Percentiles rank a stretch among this genome's conserved stretches.
Conservation (phyloP, 2,329 filamentous ascomycete genomes). For the Cylindrodendrum hubeiense region DNA sequence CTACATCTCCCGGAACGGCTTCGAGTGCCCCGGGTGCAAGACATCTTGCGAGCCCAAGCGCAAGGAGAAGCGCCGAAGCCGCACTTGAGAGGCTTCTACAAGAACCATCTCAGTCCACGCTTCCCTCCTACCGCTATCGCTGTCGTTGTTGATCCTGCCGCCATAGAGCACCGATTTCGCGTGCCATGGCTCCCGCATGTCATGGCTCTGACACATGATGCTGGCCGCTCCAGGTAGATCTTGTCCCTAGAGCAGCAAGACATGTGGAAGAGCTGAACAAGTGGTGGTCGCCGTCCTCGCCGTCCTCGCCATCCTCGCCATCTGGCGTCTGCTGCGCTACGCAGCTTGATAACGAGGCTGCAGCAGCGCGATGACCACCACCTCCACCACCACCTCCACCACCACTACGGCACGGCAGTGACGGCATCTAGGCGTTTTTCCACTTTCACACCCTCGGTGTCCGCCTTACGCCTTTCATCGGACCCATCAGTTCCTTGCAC, state of each 20-base stretch:
- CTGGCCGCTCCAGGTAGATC: background rate
- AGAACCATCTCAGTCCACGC: background rate
- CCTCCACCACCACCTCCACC: slow-evolving; percentile 11
- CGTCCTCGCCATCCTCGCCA: too few relatives aligned
- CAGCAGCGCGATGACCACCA: slow-evolving; percentile 27
- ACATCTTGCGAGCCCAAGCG: slow-evolving; percentile 59
- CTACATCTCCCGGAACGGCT: slow-evolving; percentile 54
- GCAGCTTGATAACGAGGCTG: slow-evolving; percentile 24
- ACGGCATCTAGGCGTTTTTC: slow-evolving; percentile 23
- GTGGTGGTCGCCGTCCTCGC: slow-evolving; percentile 17
- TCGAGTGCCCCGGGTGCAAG: slow-evolving; percentile 62
- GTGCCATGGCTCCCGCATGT: background rate
- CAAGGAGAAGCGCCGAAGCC: slow-evolving; percentile 49
- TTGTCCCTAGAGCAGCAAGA: slow-evolving; percentile 6
- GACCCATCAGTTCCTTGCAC: slow-evolving; percentile 7
- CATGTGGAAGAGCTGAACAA: slow-evolving; percentile 18
- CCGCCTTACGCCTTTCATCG: slow-evolving; percentile 11
- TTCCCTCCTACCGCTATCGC: background rate
- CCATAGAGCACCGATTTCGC: background rate
- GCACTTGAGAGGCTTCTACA: slow-evolving; percentile 10
- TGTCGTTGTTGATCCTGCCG: background rate
- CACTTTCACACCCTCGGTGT: slow-evolving; percentile 5
- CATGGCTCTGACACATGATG: background rate
- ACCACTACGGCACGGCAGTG: slow-evolving; percentile 7
- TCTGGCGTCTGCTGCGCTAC: slow-evolving; percentile 1